Evolutionary conservation across 2,329 filamentous ascomycete genomes (phyloP).

Genomic region (Aplosporella prunicola): DNA sequence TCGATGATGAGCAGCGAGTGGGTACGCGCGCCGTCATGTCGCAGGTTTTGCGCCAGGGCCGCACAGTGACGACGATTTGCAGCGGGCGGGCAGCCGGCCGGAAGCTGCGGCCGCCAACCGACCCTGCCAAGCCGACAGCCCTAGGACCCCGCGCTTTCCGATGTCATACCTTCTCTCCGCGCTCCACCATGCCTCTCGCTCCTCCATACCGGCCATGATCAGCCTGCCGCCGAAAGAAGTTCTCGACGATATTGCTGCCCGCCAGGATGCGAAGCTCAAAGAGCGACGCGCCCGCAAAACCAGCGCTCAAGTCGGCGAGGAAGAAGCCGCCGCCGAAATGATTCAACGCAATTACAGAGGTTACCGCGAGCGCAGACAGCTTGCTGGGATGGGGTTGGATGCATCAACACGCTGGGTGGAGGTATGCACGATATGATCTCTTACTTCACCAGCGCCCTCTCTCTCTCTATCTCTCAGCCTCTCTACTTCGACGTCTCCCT

Average conservation of each 20-base stretch:
- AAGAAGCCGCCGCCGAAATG: constrained; percentile 20
- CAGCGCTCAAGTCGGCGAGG: not conserved
- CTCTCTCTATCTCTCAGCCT: not conserved
- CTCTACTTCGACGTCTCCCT: constrained; percentile 12
- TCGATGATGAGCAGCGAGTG: too few species aligned
- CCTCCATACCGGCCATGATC: too few species aligned
- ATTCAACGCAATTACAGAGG: constrained; percentile 62
- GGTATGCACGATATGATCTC: constrained; percentile 37
- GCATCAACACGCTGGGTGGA: constrained; percentile 63
- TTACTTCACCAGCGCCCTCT: constrained; percentile 6
- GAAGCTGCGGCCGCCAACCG: too few species aligned
- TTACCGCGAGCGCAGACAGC: constrained; percentile 61
- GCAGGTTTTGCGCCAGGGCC: too few species aligned
- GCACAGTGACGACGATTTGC: too few species aligned
- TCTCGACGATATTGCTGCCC: constrained; percentile 4
- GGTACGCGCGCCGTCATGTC: too few species aligned
- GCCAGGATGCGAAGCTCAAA: constrained; percentile 9
- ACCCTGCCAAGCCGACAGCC: too few species aligned
- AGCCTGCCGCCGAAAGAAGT: constrained; percentile 6
- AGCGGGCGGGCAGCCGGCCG: too few species aligned
- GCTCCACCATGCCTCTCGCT: too few species aligned
- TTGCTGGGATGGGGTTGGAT: constrained; percentile 59
- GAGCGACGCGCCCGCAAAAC: constrained; percentile 1
- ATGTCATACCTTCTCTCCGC: not conserved
- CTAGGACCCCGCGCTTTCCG: not conserved